Conservation (phyloP, 257 asterid species). For the Datura wrightii region DNA sequence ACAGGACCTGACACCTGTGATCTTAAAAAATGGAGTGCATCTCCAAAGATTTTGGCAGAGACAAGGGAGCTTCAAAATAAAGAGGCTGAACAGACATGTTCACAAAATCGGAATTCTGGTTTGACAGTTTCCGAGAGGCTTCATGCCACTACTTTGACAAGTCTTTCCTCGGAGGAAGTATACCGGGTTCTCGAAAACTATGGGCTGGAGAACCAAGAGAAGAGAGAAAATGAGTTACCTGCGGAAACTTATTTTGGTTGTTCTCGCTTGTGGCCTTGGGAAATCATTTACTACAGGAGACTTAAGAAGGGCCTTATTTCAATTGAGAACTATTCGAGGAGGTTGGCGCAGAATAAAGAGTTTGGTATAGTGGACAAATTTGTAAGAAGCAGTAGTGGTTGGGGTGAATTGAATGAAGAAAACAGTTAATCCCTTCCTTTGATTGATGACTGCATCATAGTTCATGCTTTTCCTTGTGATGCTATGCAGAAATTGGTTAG, state of each 20-base stretch:
- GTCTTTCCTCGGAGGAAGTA: constrained; percentile 54
- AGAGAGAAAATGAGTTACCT: constrained; percentile 45
- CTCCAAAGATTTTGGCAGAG: constrained; percentile 29
- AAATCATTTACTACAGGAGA: constrained; percentile 57
- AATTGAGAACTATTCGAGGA: constrained; percentile 53
- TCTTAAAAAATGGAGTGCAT: constrained; percentile 32
- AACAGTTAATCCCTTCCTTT: constrained; percentile 35
- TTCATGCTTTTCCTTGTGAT: constrained; percentile 30
- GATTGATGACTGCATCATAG: neutral
- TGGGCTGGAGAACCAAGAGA: constrained; percentile 46
- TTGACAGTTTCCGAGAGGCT: constrained; percentile 31
- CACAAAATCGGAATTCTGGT: constrained; percentile 22
- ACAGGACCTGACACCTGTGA: constrained; percentile 35
- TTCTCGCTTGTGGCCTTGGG: constrained; percentile 78
- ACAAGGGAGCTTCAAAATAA: constrained; percentile 32
- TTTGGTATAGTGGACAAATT: constrained; percentile 61
- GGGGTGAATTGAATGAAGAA: constrained; percentile 54
- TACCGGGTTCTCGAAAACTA: constrained; percentile 47
- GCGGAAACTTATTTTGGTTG: constrained; percentile 64
- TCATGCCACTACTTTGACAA: constrained; percentile 38
- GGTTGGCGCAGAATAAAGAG: constrained; percentile 56
- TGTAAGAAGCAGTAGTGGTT: constrained; percentile 67
- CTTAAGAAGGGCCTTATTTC: constrained; percentile 57
- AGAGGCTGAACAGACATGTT: constrained; percentile 32
- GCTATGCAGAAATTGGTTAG: neutral